phyloP scores from a whole-genome alignment of 345 rosid genomes.

The Atalantia buxifolia region DNA sequence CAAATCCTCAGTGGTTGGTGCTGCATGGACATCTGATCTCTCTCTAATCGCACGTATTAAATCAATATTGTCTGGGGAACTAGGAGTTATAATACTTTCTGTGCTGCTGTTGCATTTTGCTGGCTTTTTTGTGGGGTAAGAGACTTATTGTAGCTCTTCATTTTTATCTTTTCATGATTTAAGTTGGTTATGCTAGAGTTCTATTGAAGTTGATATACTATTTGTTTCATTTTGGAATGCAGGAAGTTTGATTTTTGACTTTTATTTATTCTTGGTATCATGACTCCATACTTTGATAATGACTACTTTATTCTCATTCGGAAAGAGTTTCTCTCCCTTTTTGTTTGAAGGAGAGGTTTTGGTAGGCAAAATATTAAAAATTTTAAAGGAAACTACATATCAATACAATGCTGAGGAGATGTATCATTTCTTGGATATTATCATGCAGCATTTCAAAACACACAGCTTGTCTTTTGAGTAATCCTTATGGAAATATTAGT shows the following conservation, averaged over 20 bases:
- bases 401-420: neutral
- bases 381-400: neutral
- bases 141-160: too few relatives aligned
- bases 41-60: slow-evolving; percentile 27
- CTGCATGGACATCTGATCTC: slow-evolving; percentile 31
- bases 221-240: neutral
- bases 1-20: slow-evolving; percentile 41
- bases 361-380: neutral
- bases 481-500: neutral
- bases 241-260: neutral
- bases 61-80: slow-evolving; percentile 43
- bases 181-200: neutral
- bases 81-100: slow-evolving; percentile 42
- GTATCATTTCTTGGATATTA: neutral
- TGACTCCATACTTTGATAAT: too few relatives aligned
- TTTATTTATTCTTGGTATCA: neutral
- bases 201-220: neutral
- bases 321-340: neutral
- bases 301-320: neutral
- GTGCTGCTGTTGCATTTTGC: slow-evolving; percentile 52
- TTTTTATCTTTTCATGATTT: neutral
- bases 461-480: neutral
- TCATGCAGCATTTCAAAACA: neutral
- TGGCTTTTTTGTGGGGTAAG: slow-evolving; percentile 68
- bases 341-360: neutral